A percentile compares a stretch with the other conserved stretches of the same genome.
Conservation (phyloP, 495 filamentous ascomycete genomes). For the Antarctomyces pellizariae region DNA sequence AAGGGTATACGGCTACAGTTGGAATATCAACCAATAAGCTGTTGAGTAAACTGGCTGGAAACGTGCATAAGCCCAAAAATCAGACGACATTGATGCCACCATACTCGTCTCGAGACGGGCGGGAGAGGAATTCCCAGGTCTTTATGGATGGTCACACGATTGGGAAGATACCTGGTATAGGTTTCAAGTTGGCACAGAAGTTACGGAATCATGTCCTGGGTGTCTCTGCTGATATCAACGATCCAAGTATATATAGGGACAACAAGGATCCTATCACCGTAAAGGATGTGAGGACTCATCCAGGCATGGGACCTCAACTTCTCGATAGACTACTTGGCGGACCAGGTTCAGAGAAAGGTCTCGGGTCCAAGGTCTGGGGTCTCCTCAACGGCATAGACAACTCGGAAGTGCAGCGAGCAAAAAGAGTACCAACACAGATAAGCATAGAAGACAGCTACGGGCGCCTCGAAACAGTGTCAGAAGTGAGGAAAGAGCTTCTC, state of each 20-base stretch:
- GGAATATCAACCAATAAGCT: constrained; percentile 73
- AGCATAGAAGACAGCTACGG: constrained; percentile 81
- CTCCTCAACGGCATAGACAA: constrained; percentile 39
- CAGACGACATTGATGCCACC: constrained; percentile 65
- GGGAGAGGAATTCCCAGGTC: constrained; percentile 25
- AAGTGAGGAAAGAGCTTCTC: constrained; percentile 34
- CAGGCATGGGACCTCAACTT: constrained; percentile 30
- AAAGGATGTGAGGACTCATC: constrained; percentile 33
- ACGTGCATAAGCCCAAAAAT: constrained; percentile 59
- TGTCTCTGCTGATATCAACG: constrained; percentile 17
- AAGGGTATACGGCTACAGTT: constrained; percentile 68
- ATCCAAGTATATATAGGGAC: constrained; percentile 19
- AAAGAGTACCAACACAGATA: constrained; percentile 63
- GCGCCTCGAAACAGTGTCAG: constrained; percentile 33
- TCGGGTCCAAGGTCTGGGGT: constrained; percentile 37
- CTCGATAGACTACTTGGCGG: constrained; percentile 44
- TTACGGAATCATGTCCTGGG: constrained; percentile 37
- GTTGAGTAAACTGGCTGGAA: constrained; percentile 65
- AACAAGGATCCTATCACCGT: constrained; percentile 37
- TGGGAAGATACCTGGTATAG: constrained; percentile 68
- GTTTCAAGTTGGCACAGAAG: constrained; percentile 49
- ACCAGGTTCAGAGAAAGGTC: constrained; percentile 40
- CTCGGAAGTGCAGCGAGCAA: constrained; percentile 42
- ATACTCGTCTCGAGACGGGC: constrained; percentile 15
- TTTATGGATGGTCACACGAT: constrained; percentile 65